Base-by-base conservation (phyloP, 2,329 filamentous ascomycete genomes). In the Cladobotryum mycophilum region DNA sequence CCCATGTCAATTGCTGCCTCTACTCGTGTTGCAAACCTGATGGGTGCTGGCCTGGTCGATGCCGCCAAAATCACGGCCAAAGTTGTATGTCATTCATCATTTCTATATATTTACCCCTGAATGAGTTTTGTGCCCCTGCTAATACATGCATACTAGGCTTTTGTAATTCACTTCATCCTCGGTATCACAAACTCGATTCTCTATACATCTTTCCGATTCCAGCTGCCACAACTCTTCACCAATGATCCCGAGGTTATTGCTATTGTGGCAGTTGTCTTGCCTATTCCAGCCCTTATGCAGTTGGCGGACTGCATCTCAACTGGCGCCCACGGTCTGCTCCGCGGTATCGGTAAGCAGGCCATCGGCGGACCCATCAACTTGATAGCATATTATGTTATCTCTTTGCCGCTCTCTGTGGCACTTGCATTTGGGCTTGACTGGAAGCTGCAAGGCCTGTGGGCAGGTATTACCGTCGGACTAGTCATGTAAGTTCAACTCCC, bases 361-460 rank as follows among this genome's bases (percentile, higher is more conserved):
- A 84, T 97, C 51, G 92, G 92, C 12, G 91, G 92, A 0, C 96
- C 92, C 60, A 84, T 91, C 7, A 95, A 93, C 61, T 70, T 97
- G 2, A 81, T 89, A 45, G 85, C 85, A 18, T 96, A 96, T 71
- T 99, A 97, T 67, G 72, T 80, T 15, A 78, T 97, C 22, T 92
- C 89, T 0, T 76, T 97, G 68, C 92, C 93, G 0, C 81, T 96
- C 34, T 89, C 85, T 37, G 86, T 96, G 57, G 81, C 79, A 4
- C 81, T 86, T 0, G 86, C 84, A 0, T 96, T 97, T 65, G 85
- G 82, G 0, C 70, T 91, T 3, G 76, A 76, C 17, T 95, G 87
- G 89, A 81, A 82, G 43, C 71, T 97, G 36, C 76, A 81, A 50
- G 92, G 92, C 1, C 72, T 97, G 15, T 97, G 92, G 92, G 72